Evolutionary conservation across 1,139 yeast species (phyloP), one percentile per base, ranked within the genome.

Genomic region (Tardiomyces blankii): DNA sequence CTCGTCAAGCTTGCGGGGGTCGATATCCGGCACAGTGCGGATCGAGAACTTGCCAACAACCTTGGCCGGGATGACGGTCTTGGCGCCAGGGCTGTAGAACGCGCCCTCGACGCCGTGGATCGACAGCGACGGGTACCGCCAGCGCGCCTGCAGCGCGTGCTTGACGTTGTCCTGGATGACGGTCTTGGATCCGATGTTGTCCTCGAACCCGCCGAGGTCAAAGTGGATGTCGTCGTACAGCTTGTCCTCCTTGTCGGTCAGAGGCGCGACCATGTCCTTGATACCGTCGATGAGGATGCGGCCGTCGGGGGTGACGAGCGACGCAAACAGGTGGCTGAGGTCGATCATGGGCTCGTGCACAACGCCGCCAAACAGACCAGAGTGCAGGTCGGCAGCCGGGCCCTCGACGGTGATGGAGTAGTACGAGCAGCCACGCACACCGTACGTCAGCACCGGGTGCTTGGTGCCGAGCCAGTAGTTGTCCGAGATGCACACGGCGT

Each of bases 91-190:
- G 41, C 86, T 91, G 46, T 83, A 82, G 66, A 91, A 91, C 8
- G 98, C 99, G 54, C 98, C 98, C 69, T 91, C 98, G 51, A 91
- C 77, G 56, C 99, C 99, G 67, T 91, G 99, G 53, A 91, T 68
- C 5, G 97, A 88, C 61, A 91, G 74, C 18, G 98, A 88, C 49
- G 99, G 97, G 70, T 74, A 87, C 75, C 98, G 82, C 98, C 98
- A 91, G 75, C 98, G 82, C 67, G 91, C 96, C 82, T 88, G 91
- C 61, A 91, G 77, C 6, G 64, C 62, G 54, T 89, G 83, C 68
- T 86, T 80, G 67, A 87, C 86, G 63, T 75, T 75, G 52, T 78
- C 74, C 68, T 82, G 82, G 51, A 89, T 73, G 39, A 88, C 78
- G 41, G 96, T 88, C 53, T 84, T 64, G 19, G 96, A 82, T 45